Percentiles rank a stretch among this genome's conserved stretches.
Conservation (phyloP, 768 basidiomycete genomes). For the Crassisporium funariophilum region DNA sequence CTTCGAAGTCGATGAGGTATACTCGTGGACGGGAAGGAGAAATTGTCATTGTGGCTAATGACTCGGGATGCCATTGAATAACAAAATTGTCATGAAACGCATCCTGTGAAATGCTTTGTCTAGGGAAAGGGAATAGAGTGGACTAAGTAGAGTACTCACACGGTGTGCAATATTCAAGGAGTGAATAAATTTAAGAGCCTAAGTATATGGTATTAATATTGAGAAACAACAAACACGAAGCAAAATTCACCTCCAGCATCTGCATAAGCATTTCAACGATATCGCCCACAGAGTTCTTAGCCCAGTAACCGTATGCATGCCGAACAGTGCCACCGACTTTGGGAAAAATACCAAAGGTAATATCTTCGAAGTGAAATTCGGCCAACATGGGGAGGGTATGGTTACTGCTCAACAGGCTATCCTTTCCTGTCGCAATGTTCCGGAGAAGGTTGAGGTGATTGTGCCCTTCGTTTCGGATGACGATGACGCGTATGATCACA, state of each 20-base stretch:
- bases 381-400: too few relatives aligned
- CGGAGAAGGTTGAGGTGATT: slow-evolving; percentile 24
- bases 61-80: slow-evolving; percentile 33
- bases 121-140: not conserved
- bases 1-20: slow-evolving; percentile 34
- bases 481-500: slow-evolving; percentile 18
- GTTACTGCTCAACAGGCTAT: too few relatives aligned
- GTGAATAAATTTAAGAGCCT: slow-evolving; percentile 26
- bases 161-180: slow-evolving; percentile 24
- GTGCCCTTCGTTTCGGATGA: slow-evolving; percentile 15
- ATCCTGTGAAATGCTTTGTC: too few relatives aligned
- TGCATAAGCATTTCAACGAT: slow-evolving; percentile 33
- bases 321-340: slow-evolving; percentile 14
- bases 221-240: not conserved
- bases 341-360: slow-evolving; percentile 30
- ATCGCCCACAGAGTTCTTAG: slow-evolving; percentile 31
- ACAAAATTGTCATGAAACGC: slow-evolving; percentile 33
- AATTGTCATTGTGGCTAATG: slow-evolving; percentile 13
- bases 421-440: slow-evolving; percentile 17
- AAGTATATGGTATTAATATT: slow-evolving; percentile 5
- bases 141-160: slow-evolving; percentile 17
- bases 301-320: slow-evolving; percentile 19
- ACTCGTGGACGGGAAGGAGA: slow-evolving; percentile 27
- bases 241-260: slow-evolving; percentile 24
- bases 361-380: slow-evolving; percentile 27